These are phyloP conservation scores for Thielaviopsis euricoi DNA, from an alignment of 2,329 filamentous ascomycete species.

Conservation along the genomic window DNA sequence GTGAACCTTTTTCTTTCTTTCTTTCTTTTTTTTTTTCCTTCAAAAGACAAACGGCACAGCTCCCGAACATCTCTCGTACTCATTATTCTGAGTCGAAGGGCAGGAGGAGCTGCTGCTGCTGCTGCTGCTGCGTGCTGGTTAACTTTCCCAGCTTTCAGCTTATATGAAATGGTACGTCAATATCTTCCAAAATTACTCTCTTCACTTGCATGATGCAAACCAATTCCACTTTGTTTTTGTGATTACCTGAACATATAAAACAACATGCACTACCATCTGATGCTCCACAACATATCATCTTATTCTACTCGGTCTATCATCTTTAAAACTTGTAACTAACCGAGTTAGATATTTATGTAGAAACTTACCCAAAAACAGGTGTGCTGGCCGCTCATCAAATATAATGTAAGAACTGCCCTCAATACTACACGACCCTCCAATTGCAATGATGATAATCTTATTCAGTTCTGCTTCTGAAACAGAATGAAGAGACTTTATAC, in stretches of 20 bases:
- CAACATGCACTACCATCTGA: constrained; percentile 68
- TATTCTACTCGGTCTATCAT: background rate
- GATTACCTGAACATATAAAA: constrained; percentile 25
- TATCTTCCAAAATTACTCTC: background rate
- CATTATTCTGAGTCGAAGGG: background rate
- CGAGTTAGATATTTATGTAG: background rate
- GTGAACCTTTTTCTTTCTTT: background rate
- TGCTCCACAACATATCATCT: constrained; percentile 11
- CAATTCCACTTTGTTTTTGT: constrained; percentile 12
- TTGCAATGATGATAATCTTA: constrained; percentile 46
- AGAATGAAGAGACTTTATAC: constrained; percentile 46
- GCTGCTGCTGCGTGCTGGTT: too few relatives aligned
- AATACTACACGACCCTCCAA: background rate
- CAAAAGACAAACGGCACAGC: background rate
- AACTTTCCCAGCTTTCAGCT: background rate
- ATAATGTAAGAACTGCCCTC: constrained; percentile 4
- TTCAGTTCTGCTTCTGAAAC: constrained; percentile 65
- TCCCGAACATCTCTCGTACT: background rate
- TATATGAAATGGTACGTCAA: background rate
- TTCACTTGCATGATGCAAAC: constrained; percentile 9
- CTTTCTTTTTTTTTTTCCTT: background rate
- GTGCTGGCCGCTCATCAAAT: too few relatives aligned
- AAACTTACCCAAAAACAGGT: background rate
- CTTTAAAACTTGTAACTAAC: background rate
- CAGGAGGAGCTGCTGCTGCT: too few relatives aligned